A percentile compares a stretch with the other conserved stretches of the same genome.
Evolutionary conservation across 1,139 yeast species (phyloP).

Genomic region (Blastobotrys petasosporus): DNA sequence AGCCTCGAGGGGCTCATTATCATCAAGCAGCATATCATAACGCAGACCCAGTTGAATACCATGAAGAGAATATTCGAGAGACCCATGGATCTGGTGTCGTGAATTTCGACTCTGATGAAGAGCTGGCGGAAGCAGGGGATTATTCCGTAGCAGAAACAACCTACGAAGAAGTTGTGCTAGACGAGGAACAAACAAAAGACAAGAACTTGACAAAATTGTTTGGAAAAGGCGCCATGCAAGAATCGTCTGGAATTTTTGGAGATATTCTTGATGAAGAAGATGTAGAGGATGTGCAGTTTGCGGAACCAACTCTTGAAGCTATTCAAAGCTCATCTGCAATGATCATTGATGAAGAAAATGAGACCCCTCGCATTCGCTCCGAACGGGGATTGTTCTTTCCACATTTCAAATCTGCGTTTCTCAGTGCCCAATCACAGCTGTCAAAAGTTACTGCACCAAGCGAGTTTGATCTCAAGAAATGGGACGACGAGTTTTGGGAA

Average conservation of each 20-base stretch:
- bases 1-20: conserved; percentile 34
- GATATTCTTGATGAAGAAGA: conserved; percentile 20
- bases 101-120: not conserved
- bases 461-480: conserved; percentile 41
- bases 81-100: not conserved
- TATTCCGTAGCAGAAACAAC: no score
- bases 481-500: conserved; percentile 78
- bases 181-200: conserved; percentile 5
- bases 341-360: not conserved
- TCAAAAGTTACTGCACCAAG: conserved; percentile 29
- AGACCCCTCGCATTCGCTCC: conserved; percentile 2
- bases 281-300: conserved; percentile 12
- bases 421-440: conserved; percentile 76
- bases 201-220: no score
- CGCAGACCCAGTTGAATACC: conserved; percentile 22
- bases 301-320: conserved; percentile 2
- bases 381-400: conserved; percentile 65
- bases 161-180: not conserved
- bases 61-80: no score
- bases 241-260: conserved; percentile 25
- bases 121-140: conserved; percentile 23
- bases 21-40: conserved; percentile 38
- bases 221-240: conserved; percentile 23
- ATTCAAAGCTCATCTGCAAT: not conserved
- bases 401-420: conserved; percentile 79